Evolutionary conservation across 306 rosid species (phyloP).

Genomic region (Vachellia collinsii): DNA sequence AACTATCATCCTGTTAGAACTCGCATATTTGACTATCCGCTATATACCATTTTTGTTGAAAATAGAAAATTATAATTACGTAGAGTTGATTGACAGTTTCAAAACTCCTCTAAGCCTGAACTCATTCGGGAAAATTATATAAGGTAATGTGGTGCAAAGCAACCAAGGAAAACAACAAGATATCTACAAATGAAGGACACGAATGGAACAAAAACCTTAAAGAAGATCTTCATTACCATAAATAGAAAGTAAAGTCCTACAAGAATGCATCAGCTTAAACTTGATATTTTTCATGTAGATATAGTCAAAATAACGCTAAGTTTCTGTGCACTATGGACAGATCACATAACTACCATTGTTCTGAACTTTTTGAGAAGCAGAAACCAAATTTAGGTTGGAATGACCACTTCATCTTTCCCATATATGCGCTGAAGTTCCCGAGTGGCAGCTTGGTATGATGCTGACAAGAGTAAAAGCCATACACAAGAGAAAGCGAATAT

Average conservation of each 20-base stretch:
- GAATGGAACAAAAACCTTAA: constrained; percentile 24
- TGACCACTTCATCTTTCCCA: constrained; percentile 74
- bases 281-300: constrained; percentile 33
- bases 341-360: constrained; percentile 48
- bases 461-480: constrained; percentile 44
- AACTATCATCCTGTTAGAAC: neutral
- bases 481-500: constrained; percentile 21
- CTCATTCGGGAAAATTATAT: neutral
- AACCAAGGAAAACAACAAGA: neutral
- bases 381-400: constrained; percentile 59
- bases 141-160: neutral
- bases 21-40: neutral
- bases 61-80: neutral
- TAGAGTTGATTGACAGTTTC: neutral
- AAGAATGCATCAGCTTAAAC: constrained; percentile 48
- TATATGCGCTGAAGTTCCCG: constrained; percentile 97
- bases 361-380: constrained; percentile 32
- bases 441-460: constrained; percentile 93
- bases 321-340: constrained; percentile 49
- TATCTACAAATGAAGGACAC: constrained; percentile 28
- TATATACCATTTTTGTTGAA: neutral
- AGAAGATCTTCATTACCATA: constrained; percentile 41
- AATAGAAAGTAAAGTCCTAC: constrained; percentile 38
- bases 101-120: neutral
- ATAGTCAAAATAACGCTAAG: constrained; percentile 37